Base-by-base conservation (phyloP, 768 basidiomycete species). In the Tulasnella sp. region DNA sequence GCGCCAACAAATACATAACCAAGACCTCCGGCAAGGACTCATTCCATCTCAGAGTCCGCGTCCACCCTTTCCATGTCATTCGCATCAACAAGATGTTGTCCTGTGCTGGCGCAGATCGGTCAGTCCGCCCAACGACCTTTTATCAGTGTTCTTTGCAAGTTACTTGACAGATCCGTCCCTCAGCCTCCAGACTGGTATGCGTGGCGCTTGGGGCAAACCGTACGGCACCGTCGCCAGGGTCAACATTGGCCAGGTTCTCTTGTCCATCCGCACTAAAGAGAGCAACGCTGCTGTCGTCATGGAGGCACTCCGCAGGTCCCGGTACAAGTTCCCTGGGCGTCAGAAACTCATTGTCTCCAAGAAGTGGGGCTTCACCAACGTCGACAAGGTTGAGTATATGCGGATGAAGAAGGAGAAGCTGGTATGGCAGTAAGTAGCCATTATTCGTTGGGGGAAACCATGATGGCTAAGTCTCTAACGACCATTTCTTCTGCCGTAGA, bases 1-100 rank as follows among this genome's bases (percentile, higher is more conserved):
- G 95, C 71, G 92, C 92, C 73, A 98, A 98, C 88, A 98, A 98
- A 76, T 97, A 97, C 73, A 86, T 97, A 64, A 95, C 92, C 69
- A 97, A 99, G 83, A 91, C 88, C 3, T 83, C 87, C 29, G 95
- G 96, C 70, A 98, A 98, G 78, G 95, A 99, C 68, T 89, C 94
- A 3, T 98, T 99, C 93, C 95, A 99, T 73, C 73, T 98, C 73
- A 83, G 95, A 66, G 91, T 99, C 67, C 88, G 93, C 63, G 90
- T 89, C 60, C 95, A 99, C 77, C 96, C 95, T 44, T 96, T 86
- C 90, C 96, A 99, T 73, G 91, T 98, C 68, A 75, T 99, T 76
- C 88, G 96, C 64, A 96, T 96, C 84, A 96, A 98, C 88, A 98
- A 99, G 85, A 98, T 96, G 90, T 88, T 98, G 80, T 88, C 86